Conservation (phyloP, 2,329 filamentous ascomycete genomes). For the Arthroderma sp. region DNA sequence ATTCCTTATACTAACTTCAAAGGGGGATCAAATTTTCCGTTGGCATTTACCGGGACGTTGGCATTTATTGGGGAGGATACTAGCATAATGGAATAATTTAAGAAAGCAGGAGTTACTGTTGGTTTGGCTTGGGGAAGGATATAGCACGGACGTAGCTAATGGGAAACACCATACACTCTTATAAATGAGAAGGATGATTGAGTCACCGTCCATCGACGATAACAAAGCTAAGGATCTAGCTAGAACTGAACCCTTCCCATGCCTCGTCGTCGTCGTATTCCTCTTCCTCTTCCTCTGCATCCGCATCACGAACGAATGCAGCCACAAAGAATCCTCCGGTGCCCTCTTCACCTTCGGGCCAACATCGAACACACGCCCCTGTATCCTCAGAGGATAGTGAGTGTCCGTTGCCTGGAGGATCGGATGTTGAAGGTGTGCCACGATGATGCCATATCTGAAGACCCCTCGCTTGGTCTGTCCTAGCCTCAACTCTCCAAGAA, state of each 20-base stretch:
- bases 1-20: too few relatives aligned
- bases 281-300: background rate
- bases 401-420: constrained; percentile 12
- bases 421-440: constrained; percentile 32
- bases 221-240: too few relatives aligned
- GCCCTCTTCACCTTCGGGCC: constrained; percentile 66
- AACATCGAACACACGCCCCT: constrained; percentile 69
- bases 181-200: too few relatives aligned
- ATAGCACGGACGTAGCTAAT: too few relatives aligned
- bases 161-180: too few relatives aligned
- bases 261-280: background rate
- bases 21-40: too few relatives aligned
- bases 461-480: constrained; percentile 62
- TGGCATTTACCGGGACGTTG: too few relatives aligned
- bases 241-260: background rate
- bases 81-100: too few relatives aligned
- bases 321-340: constrained; percentile 95
- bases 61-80: too few relatives aligned
- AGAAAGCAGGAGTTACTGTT: too few relatives aligned
- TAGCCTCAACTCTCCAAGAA: constrained; percentile 66
- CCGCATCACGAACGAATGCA: constrained; percentile 58
- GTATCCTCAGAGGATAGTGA: constrained; percentile 36
- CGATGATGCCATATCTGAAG: constrained; percentile 63
- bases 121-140: too few relatives aligned
- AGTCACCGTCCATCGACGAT: too few relatives aligned